Base-by-base conservation (phyloP, 2,329 filamentous ascomycete genomes). In the Phoma herbarum region DNA sequence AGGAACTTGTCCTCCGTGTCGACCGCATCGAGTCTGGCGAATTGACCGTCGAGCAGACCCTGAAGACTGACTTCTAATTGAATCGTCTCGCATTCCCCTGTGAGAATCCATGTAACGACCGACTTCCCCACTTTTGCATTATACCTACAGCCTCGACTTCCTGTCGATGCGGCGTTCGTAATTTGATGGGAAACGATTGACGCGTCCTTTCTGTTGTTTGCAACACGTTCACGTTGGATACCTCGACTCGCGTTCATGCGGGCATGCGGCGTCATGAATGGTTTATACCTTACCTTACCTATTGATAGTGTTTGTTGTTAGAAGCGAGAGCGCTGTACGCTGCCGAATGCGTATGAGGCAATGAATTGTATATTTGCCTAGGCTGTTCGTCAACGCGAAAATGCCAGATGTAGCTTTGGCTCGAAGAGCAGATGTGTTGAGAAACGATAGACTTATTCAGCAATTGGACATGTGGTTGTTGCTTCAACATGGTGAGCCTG, bases 1-100 rank as follows among this genome's bases (percentile, higher is more conserved):
- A 79, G 77, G 77, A 79, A 68, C 74, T 79, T 20, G 75, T 78
- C 45, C 71, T 78, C 26, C 75, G 77, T 16, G 76, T 79, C 43
- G 77, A 78, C 44, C 74, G 74, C 44, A 78, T 79, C 43, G 76
- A 78, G 55, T 74, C 69, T 31, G 76, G 76, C 44, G 75, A 78
- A 56, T 61, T 78, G 47, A 75, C 69, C 3, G 69, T 71, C 26
- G 74, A 76, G 16, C 68, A 74, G 57, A 68, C 68, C 6, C 65
- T 76, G 35, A 71, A 69, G 39, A 70, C 59, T 39, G 74, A 76
- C 39, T 64, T 76, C 25, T 76, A 70, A 65, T 33, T 22, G 23
- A 41, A 31, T n/a, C 11, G 33, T 20, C 23, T 16, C 18, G 2
- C 2, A 22, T n/a, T 26, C 2, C 4, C 9, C 22, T 12, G 9